phyloP scores from a whole-genome alignment of 169 alveolate species.

The Amoebophrya sp. region DNA sequence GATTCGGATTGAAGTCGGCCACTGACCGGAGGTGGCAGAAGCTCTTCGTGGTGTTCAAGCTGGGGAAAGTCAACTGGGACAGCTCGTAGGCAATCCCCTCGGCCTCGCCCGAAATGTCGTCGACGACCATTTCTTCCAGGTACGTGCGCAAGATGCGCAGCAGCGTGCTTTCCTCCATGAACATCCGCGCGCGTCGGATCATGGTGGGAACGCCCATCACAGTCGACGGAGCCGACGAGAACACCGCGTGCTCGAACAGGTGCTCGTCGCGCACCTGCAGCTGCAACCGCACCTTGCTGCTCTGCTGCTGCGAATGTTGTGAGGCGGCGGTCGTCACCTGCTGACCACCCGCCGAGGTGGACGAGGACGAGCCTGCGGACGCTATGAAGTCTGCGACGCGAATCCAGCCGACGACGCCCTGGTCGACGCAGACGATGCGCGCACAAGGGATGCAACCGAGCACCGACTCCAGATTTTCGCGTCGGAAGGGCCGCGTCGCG shows the following conservation, averaged over 20 bases:
- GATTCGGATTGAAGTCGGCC: no score
- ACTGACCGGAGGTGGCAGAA: background rate
- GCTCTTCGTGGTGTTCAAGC: background rate
- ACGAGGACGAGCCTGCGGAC: no score
- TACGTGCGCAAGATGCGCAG: background rate
- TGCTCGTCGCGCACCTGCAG: background rate
- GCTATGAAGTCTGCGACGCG: background rate
- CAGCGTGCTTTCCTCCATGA: background rate
- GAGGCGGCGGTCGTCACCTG: no score
- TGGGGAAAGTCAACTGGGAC: background rate
- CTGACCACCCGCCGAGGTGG: no score
- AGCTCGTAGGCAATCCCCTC: background rate
- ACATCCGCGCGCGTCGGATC: background rate
- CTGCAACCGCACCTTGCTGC: background rate
- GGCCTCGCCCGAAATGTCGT: background rate
- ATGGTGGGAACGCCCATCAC: background rate
- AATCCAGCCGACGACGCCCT: background rate
- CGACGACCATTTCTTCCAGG: background rate
- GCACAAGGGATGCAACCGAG: background rate
- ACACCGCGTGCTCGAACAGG: background rate
- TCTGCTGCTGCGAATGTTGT: background rate
- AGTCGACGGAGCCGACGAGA: background rate
- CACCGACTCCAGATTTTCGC: background rate
- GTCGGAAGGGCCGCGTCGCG: no score
- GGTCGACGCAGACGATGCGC: background rate